Conservation (phyloP, 1,284 basidiomycete genomes). For the Clitocybe nebularis region DNA sequence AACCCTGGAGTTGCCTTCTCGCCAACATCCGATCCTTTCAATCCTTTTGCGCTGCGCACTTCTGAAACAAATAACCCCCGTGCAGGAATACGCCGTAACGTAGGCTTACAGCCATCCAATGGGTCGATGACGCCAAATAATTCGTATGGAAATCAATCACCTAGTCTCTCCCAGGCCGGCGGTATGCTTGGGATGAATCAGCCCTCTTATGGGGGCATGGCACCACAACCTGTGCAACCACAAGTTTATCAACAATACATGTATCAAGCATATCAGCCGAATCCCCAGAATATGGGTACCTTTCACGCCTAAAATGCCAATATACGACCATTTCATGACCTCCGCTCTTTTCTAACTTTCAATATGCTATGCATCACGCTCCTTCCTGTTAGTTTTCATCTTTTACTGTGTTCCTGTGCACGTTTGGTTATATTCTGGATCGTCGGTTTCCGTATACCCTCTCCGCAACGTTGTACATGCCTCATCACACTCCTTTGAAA, state of each 20-base stretch:
- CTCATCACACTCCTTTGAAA: constrained; percentile 28
- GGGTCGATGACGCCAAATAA: constrained; percentile 40
- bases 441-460: constrained; percentile 28
- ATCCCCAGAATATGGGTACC: constrained; percentile 67
- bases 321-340: constrained; percentile 16
- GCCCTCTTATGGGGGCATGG: constrained; percentile 56
- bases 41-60: constrained; percentile 65
- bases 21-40: constrained; percentile 68
- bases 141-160: constrained; percentile 59
- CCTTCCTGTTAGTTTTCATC: constrained; percentile 23
- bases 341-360: constrained; percentile 27
- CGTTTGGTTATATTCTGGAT: constrained; percentile 27
- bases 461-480: constrained; percentile 28
- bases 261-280: constrained; percentile 77
- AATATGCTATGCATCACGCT: constrained; percentile 32
- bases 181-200: constrained; percentile 59
- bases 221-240: constrained; percentile 60
- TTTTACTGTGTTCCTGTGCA: constrained; percentile 17
- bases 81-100: constrained; percentile 49
- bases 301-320: constrained; percentile 60
- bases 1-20: constrained; percentile 55
- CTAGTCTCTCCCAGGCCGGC: constrained; percentile 51
- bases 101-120: constrained; percentile 30
- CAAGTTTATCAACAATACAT: constrained; percentile 77
- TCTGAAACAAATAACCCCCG: constrained; percentile 55